These are phyloP conservation scores for Candida caryicola DNA, from an alignment of 805 yeast species.

Conservation along the genomic window DNA sequence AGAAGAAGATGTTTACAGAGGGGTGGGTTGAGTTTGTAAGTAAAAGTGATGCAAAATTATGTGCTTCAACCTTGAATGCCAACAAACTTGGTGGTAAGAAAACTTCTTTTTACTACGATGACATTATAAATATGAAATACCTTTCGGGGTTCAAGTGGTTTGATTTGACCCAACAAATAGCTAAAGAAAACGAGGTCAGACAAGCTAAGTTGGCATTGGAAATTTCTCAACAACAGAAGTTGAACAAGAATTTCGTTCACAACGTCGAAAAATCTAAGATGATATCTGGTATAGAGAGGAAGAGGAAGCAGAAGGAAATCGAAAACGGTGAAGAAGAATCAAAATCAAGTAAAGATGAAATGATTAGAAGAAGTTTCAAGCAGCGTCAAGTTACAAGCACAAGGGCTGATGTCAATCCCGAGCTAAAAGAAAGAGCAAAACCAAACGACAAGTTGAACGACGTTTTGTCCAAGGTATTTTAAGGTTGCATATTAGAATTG, in stretches of 20 bases:
- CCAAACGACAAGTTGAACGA: slow-evolving; percentile 39
- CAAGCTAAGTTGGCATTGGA: slow-evolving; percentile 87
- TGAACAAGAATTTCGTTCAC: slow-evolving; percentile 77
- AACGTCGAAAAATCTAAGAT: slow-evolving; percentile 86
- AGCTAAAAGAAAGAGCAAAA: slow-evolving; percentile 41
- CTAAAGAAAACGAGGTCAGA: slow-evolving; percentile 83
- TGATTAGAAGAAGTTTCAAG: slow-evolving; percentile 57
- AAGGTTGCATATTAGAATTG: slow-evolving; percentile 3
- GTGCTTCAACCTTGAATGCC: slow-evolving; percentile 84
- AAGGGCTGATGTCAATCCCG: slow-evolving; percentile 59
- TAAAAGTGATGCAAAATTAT: slow-evolving; percentile 84
- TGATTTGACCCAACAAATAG: slow-evolving; percentile 89
- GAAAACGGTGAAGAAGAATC: slow-evolving; percentile 1
- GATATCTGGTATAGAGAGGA: slow-evolving; percentile 62
- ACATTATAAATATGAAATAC: slow-evolving; percentile 86
- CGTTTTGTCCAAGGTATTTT: slow-evolving; percentile 57
- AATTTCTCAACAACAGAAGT: slow-evolving; percentile 80
- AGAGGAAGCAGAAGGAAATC: slow-evolving; percentile 33
- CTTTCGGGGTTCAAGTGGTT: slow-evolving; percentile 92
- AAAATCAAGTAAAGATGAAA: slow-evolving; percentile 27
- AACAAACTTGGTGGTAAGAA: slow-evolving; percentile 90
- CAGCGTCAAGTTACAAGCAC: slow-evolving; percentile 68
- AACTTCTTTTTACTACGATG: slow-evolving; percentile 88
- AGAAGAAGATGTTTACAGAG: slow-evolving; percentile 81
- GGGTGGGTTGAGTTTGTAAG: slow-evolving; percentile 94